Conservation (phyloP, 1,139 yeast genomes). For the Blastobotrys petasosporus region DNA sequence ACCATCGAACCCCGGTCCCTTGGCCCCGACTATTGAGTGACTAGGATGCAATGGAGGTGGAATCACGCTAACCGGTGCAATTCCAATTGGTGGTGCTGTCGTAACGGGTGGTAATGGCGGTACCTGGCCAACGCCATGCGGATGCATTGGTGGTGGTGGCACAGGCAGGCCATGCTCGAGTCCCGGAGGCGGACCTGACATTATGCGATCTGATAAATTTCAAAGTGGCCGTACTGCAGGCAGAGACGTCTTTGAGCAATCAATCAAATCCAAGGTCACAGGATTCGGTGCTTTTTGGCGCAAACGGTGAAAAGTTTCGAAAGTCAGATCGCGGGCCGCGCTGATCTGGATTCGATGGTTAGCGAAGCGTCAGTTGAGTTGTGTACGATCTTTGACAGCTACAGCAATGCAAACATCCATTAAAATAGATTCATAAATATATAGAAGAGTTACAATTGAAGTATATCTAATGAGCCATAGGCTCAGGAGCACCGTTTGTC, state of each 20-base stretch:
- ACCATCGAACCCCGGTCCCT: no score
- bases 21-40: background rate
- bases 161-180: slow-evolving; percentile 10
- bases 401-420: background rate
- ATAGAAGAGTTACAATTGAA: background rate
- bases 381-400: no score
- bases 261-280: no score
- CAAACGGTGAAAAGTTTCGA: no score
- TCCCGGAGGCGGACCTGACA: slow-evolving; percentile 13
- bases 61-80: background rate
- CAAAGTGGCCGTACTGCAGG: no score
- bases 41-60: slow-evolving; percentile 9
- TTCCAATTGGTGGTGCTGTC: slow-evolving; percentile 2
- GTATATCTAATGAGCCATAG: slow-evolving; percentile 11
- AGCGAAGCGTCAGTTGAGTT: no score
- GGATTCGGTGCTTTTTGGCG: no score
- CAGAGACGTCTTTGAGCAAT: no score
- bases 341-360: no score
- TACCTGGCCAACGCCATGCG: background rate
- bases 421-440: background rate
- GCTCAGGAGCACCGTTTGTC: slow-evolving; percentile 12
- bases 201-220: background rate
- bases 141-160: slow-evolving; percentile 3
- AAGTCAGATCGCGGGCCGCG: no score
- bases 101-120: slow-evolving; percentile 3